Conservation (phyloP, 257 asterid species). For the Misopates orontium region DNA sequence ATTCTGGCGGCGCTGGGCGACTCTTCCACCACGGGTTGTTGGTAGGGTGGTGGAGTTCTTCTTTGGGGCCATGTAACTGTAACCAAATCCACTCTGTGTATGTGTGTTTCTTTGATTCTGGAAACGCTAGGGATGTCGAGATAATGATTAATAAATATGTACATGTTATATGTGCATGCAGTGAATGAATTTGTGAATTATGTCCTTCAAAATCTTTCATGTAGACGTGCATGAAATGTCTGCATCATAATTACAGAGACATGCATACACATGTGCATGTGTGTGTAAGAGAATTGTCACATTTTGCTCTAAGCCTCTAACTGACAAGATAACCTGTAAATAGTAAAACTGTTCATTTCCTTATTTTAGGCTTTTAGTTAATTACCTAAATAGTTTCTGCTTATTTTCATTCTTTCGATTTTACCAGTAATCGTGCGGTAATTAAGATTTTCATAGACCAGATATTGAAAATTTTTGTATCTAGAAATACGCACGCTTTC, state of each 20-base stretch:
- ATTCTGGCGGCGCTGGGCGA: conserved; percentile 31
- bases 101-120: conserved; percentile 10
- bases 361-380: too few relatives aligned
- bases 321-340: conserved; percentile 21
- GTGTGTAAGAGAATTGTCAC: conserved; percentile 17
- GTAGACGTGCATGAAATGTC: conserved; percentile 26
- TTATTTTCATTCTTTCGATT: too few relatives aligned
- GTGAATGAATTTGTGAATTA: background rate
- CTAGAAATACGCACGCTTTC: too few relatives aligned
- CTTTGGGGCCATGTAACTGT: conserved; percentile 31
- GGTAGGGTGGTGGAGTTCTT: conserved; percentile 41
- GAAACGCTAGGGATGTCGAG: background rate
- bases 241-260: background rate
- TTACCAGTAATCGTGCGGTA: too few relatives aligned
- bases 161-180: background rate
- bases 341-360: too few relatives aligned
- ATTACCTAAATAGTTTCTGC: too few relatives aligned
- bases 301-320: conserved; percentile 27
- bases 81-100: background rate
- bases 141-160: conserved; percentile 8
- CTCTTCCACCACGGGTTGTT: conserved; percentile 28
- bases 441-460: too few relatives aligned
- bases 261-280: background rate
- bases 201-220: background rate
- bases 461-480: too few relatives aligned